Base-by-base conservation (phyloP, 805 yeast species). In the Metschnikowia matae region DNA sequence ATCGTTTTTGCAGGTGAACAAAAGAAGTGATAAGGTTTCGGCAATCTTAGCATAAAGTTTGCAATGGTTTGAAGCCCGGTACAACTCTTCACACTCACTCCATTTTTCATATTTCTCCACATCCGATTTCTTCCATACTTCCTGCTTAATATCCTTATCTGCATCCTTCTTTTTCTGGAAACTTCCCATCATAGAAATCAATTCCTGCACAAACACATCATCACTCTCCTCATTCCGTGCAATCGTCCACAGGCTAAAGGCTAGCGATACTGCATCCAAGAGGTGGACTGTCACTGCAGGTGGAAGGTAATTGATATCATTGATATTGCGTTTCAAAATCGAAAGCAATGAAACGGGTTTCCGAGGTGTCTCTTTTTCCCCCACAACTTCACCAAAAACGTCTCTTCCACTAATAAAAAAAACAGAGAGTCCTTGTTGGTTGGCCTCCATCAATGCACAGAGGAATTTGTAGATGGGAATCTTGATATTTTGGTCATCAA, bases 161-260 rank as follows among this genome's bases (percentile, higher is more conserved):
- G 29, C 11, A 26, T 26, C 29, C 29, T 8, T 8, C 29, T 11
- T 41, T 37, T 6, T 14, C 2, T 58, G 58, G 29, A 44, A 51
- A 7, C 46, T 60, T 36, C 33, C 50, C 34, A 58, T 59, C 42
- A 48, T 62, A 13, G 45, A 33, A 48, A 77, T 58, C 60, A 82
- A 62, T 36, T 70, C 74, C 10, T 69, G 67, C 13, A 79, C 68
- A 47, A 80, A 80, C n/a, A 63, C 63, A 20, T 59, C 60, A 58
- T 84, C 89, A 6, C 73, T 63, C 5, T 75, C 79, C 47, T 73
- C 72, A 40, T 80, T 79, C 46, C 80, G 77, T 0, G 82, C 80
- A 1, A 84, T 76, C 0, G 85, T 80, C 95, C 96, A 87, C 0
- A 89, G 79, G 62, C 87, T 87, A 59, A 84, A 80, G 0, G 95